Evolutionary conservation across 495 filamentous ascomycete genomes (phyloP), one percentile per base, ranked within the genome.

Genomic region (Talaromyces nanjingensis): DNA sequence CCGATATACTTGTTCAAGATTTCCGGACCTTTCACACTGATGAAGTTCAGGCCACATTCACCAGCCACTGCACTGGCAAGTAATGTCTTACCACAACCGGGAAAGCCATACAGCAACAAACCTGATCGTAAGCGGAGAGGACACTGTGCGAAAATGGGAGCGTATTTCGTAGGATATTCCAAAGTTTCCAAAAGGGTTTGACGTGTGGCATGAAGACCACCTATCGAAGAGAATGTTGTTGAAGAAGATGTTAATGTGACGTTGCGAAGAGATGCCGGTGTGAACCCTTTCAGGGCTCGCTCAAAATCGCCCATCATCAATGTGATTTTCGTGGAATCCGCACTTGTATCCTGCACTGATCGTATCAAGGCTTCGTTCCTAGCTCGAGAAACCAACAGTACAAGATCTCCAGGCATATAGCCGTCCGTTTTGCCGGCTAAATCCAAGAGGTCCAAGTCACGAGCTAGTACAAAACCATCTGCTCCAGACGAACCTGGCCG

Each of bases 1-100:
- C 94, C 94, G 39, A 98, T 98, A 73, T 98, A 98, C 72, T 98
- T 98, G 76, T 98, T 98, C 65, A 98, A 74, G 49, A 98, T 97
- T 75, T 98, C 96, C 3, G 94, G 96, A 6, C 94, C 94, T 73
- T 98, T 98, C 63, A 98, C 96, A 62, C 87, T 91, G 77, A 98
- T 98, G 79, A 98, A 98, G 72, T 97, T 98, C 68, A 98, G 84
- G 0, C 93, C 93, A 70, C 93, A 97, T 73, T 98, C 94, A 61
- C 93, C 92, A 6, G 94, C 94, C 3, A 98, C 92, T 3, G 96
- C 96, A 62, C 87, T 91, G 4, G 94, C 94, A 1, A 98, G 84
- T 7, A 98, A 81, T 1, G 94, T 98, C 75, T 98, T 98, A 65
- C 94, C 94, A 67, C 94, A 97, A 12, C 94, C 94, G 2, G 94